Conservation (phyloP, 1,284 basidiomycete species). For the Cryptococcus sp. region DNA sequence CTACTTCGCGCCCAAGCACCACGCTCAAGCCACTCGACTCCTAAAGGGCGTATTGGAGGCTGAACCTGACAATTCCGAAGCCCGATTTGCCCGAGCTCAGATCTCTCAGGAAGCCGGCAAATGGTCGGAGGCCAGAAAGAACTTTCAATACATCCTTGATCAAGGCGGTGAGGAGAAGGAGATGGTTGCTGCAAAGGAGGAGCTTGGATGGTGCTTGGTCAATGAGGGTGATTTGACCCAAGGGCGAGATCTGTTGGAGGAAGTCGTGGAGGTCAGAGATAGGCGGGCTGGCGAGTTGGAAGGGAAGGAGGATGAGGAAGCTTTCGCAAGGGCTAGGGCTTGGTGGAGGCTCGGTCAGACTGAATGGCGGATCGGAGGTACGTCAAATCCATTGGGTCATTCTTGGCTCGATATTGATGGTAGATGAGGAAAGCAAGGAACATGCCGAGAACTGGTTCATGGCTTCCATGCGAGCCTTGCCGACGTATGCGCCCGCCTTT, state of each 20-base stretch:
- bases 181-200: slow-evolving; percentile 70
- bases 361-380: slow-evolving; percentile 71
- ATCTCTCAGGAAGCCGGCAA: slow-evolving; percentile 62
- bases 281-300: slow-evolving; percentile 54
- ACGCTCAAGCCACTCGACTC: slow-evolving; percentile 68
- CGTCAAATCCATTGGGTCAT: slow-evolving; percentile 24
- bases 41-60: slow-evolving; percentile 65
- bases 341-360: slow-evolving; percentile 79
- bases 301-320: slow-evolving; percentile 49
- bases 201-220: slow-evolving; percentile 78
- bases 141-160: slow-evolving; percentile 58
- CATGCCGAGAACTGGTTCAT: slow-evolving; percentile 79
- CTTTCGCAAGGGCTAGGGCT: slow-evolving; percentile 60
- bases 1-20: slow-evolving; percentile 84
- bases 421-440: slow-evolving; percentile 49
- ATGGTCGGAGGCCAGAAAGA: slow-evolving; percentile 65
- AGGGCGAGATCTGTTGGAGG: slow-evolving; percentile 58
- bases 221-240: slow-evolving; percentile 56
- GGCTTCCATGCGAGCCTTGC: slow-evolving; percentile 68
- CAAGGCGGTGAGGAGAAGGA: slow-evolving; percentile 34
- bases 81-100: slow-evolving; percentile 71
- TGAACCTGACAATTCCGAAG: slow-evolving; percentile 61
- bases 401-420: background rate
- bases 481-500: slow-evolving; percentile 82
- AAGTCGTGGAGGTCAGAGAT: slow-evolving; percentile 59